These are phyloP conservation scores for Jimgerdemannia lactiflua DNA, from an alignment of 192 early-diverging fungal species.

Conservation along the genomic window DNA sequence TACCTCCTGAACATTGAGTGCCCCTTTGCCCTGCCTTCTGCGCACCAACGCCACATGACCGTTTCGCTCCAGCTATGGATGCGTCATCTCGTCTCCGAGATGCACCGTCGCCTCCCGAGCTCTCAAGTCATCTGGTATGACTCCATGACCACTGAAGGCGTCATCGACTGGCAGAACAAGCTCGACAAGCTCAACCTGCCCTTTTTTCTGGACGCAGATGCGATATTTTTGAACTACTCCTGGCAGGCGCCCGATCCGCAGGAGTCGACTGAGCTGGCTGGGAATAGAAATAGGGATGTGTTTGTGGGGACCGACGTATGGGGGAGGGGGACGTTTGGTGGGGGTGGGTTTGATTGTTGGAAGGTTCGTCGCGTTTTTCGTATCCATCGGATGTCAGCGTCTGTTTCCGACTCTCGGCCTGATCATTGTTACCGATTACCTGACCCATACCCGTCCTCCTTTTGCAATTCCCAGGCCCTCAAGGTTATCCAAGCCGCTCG, in stretches of 20 bases:
- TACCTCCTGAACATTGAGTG: slow-evolving; percentile 69
- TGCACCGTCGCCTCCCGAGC: slow-evolving; percentile 47
- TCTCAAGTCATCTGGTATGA: slow-evolving; percentile 63
- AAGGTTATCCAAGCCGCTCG: slow-evolving; percentile 36
- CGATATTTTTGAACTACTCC: slow-evolving; percentile 40
- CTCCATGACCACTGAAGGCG: slow-evolving; percentile 48
- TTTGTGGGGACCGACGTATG: slow-evolving; percentile 67
- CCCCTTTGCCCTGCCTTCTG: slow-evolving; percentile 26
- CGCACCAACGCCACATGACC: slow-evolving; percentile 18
- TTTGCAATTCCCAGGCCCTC: slow-evolving; percentile 40
- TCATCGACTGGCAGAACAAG: slow-evolving; percentile 57
- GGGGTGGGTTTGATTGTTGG: slow-evolving; percentile 39
- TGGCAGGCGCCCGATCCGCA: slow-evolving; percentile 31
- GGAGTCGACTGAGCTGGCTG: slow-evolving; percentile 30
- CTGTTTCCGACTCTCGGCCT: background rate
- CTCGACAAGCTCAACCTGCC: slow-evolving; percentile 43
- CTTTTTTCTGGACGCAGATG: slow-evolving; percentile 56
- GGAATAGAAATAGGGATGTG: slow-evolving; percentile 37
- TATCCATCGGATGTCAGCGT: background rate
- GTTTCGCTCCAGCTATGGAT: slow-evolving; percentile 14
- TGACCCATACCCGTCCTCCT: background rate
- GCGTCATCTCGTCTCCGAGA: slow-evolving; percentile 35
- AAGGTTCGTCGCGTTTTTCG: slow-evolving; percentile 10
- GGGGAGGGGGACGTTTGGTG: slow-evolving; percentile 59
- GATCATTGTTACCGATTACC: background rate